Conservation (phyloP, 257 asterid genomes). For the Mentha longifolia region DNA sequence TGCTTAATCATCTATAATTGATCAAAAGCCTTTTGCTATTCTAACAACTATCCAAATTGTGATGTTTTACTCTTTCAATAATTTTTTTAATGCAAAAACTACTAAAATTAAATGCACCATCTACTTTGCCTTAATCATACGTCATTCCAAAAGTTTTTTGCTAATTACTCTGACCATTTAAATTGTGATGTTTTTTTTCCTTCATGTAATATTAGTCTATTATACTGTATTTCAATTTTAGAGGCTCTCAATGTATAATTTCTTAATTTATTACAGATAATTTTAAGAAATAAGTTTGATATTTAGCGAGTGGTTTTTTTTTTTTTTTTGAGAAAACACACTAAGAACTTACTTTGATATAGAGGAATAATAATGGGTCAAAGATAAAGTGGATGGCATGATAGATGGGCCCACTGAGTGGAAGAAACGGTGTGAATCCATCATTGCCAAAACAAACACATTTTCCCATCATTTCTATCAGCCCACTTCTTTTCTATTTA, state of each 20-base stretch:
- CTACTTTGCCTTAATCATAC: not conserved
- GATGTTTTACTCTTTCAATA: not conserved
- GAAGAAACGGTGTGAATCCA: slow-evolving; percentile 74
- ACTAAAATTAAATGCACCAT: not conserved
- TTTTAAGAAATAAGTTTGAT: not conserved
- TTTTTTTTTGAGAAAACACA: not conserved
- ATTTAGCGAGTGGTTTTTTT: not conserved
- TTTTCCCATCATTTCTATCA: slow-evolving; percentile 51
- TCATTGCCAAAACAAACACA: slow-evolving; percentile 45
- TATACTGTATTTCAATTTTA: not conserved
- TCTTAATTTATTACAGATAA: not conserved
- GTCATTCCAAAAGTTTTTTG: not conserved
- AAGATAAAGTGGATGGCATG: slow-evolving; percentile 49
- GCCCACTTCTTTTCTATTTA: not conserved
- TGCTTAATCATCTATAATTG: not conserved
- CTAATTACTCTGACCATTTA: not conserved
- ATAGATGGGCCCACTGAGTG: slow-evolving; percentile 64
- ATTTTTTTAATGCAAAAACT: not conserved
- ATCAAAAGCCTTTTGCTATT: not conserved
- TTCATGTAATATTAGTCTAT: no score
- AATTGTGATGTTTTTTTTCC: not conserved
- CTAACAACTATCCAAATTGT: not conserved
- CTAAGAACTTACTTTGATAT: slow-evolving; percentile 28
- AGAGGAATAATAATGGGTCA: slow-evolving; percentile 53
- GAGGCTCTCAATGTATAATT: no score